Evolutionary conservation across 2,329 filamentous ascomycete genomes (phyloP).

Genomic region (Penicillium sp.): DNA sequence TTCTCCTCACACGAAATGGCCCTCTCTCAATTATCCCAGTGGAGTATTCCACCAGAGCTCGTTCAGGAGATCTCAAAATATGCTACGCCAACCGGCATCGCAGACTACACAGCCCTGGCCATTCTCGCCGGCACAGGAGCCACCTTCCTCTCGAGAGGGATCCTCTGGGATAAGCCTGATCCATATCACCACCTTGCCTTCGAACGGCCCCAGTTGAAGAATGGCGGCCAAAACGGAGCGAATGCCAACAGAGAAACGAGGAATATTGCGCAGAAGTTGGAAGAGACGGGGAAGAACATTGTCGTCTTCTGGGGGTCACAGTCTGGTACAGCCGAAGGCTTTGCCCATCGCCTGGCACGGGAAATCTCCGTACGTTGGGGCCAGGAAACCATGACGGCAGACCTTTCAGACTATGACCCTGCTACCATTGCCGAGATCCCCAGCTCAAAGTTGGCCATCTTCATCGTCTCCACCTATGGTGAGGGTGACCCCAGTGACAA

Average conservation of each 20-base stretch:
- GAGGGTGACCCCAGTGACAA: constrained; percentile 97
- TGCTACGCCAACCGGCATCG: constrained; percentile 22
- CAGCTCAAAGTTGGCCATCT: constrained; percentile 82
- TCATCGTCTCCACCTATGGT: constrained; percentile 90
- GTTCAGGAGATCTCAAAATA: constrained; percentile 22
- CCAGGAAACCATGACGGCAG: constrained; percentile 90
- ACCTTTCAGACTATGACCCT: constrained; percentile 90
- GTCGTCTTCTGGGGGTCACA: constrained; percentile 95
- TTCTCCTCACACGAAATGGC: constrained; percentile 1
- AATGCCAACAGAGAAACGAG: constrained; percentile 40
- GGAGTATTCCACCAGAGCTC: constrained; percentile 21
- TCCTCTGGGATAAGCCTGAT: constrained; percentile 53
- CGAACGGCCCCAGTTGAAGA: constrained; percentile 50
- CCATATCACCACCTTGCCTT: constrained; percentile 53
- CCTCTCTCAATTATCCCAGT: constrained; percentile 13
- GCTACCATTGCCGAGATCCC: constrained; percentile 81
- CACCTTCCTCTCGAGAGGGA: constrained; percentile 47
- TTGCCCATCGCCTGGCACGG: constrained; percentile 85
- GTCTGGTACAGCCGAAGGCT: constrained; percentile 92
- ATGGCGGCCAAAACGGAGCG: constrained; percentile 22
- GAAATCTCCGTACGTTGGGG: constrained; percentile 89
- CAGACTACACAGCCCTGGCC: constrained; percentile 41
- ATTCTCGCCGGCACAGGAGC: constrained; percentile 39
- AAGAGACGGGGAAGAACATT: constrained; percentile 62
- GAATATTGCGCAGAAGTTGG: constrained; percentile 49